phyloP scores from a whole-genome alignment of 352 stramenopile genomes.

The Phytophthora sp. region DNA sequence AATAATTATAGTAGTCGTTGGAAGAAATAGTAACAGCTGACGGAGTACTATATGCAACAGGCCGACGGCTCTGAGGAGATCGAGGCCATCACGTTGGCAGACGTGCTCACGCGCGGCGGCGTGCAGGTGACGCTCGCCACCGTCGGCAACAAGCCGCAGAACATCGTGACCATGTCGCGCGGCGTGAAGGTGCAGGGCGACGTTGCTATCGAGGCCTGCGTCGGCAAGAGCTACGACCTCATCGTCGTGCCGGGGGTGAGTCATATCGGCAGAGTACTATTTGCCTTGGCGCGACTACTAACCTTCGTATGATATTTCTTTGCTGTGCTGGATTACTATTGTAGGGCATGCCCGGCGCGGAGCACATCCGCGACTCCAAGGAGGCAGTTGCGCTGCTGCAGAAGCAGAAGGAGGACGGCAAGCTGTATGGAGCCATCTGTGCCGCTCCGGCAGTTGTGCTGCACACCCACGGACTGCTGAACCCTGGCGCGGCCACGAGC shows the following conservation, averaged over 20 bases:
- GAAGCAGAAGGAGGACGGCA: conserved; percentile 65
- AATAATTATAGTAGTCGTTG: background rate
- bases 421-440: conserved; percentile 82
- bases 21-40: conserved; percentile 1
- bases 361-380: conserved; percentile 71
- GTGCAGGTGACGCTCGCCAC: conserved; percentile 72
- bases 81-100: conserved; percentile 74
- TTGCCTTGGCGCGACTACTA: no score
- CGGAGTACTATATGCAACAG: conserved; percentile 22
- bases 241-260: conserved; percentile 71
- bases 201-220: conserved; percentile 63
- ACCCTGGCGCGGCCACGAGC: conserved; percentile 51
- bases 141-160: conserved; percentile 59
- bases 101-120: conserved; percentile 75
- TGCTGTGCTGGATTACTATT: background rate
- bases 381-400: conserved; percentile 62
- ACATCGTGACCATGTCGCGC: conserved; percentile 79
- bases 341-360: conserved; percentile 71
- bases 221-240: conserved; percentile 64
- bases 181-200: conserved; percentile 77
- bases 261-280: background rate
- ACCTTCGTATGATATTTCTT: conserved; percentile 5
- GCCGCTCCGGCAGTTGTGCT: conserved; percentile 76
- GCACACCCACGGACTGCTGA: conserved; percentile 63
- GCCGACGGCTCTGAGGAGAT: conserved; percentile 87